Percentiles rank a stretch among this genome's conserved stretches.
Conservation (phyloP, 768 basidiomycete species). For the Suillus paluster region DNA sequence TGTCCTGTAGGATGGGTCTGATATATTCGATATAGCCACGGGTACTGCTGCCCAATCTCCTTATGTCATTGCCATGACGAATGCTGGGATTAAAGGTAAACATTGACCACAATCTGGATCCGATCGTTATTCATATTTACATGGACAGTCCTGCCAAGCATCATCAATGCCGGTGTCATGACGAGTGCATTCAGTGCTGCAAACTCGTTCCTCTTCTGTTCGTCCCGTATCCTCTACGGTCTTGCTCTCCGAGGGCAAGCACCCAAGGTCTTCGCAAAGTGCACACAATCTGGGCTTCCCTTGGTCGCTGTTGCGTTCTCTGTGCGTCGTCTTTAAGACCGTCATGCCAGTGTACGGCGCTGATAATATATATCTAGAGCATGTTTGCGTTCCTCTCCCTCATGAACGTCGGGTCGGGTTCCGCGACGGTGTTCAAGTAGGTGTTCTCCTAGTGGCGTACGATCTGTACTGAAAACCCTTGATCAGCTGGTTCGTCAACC, state of each 20-base stretch:
- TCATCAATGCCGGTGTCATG: constrained; percentile 76
- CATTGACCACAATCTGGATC: background rate
- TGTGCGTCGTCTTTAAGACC: constrained; percentile 20
- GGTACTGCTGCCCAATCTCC: constrained; percentile 77
- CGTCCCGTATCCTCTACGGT: constrained; percentile 46
- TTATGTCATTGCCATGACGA: constrained; percentile 79
- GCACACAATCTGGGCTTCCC: constrained; percentile 57
- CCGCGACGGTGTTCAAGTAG: constrained; percentile 44
- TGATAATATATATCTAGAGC: constrained; percentile 27
- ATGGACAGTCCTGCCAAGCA: constrained; percentile 54
- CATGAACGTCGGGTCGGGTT: constrained; percentile 64
- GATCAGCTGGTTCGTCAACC: constrained; percentile 67
- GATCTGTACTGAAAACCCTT: constrained; percentile 8
- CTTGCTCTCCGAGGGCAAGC: constrained; percentile 55
- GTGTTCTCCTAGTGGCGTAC: background rate
- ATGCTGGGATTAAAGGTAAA: constrained; percentile 66
- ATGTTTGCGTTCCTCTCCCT: constrained; percentile 57
- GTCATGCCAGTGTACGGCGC: constrained; percentile 5
- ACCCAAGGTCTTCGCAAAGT: constrained; percentile 52
- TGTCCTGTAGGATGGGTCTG: background rate
- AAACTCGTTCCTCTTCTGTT: constrained; percentile 64
- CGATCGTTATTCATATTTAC: constrained; percentile 6
- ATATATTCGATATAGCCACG: constrained; percentile 44
- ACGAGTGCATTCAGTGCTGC: constrained; percentile 75
- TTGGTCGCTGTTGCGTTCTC: constrained; percentile 38